phyloP scores from a whole-genome alignment of 306 rosid genomes.

The Prunus persica region DNA sequence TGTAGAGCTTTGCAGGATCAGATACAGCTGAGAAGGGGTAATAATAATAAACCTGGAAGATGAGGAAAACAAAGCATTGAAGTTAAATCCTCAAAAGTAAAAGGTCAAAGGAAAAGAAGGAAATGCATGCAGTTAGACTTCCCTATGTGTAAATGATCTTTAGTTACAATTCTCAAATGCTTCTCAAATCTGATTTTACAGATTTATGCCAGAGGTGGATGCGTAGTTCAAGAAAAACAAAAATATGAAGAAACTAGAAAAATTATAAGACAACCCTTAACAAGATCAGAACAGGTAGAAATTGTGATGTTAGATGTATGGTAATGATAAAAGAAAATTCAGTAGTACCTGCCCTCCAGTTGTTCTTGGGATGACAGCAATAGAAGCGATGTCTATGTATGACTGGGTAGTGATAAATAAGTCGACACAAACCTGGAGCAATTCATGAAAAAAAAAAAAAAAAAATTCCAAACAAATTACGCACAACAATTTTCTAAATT shows the following conservation, averaged over 20 bases:
- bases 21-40: slow-evolving; percentile 94
- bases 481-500: slow-evolving; percentile 5
- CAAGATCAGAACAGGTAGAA: not conserved
- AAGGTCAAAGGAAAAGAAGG: not conserved
- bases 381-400: slow-evolving; percentile 84
- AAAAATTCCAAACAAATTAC: slow-evolving; percentile 8
- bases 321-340: not conserved
- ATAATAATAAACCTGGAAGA: slow-evolving; percentile 80
- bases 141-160: not conserved
- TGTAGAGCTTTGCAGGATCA: slow-evolving; percentile 92
- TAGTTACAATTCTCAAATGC: not conserved
- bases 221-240: not conserved
- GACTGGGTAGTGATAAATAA: slow-evolving; percentile 85
- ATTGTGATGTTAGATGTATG: not conserved
- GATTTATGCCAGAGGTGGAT: not conserved
- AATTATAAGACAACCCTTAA: not conserved
- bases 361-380: slow-evolving; percentile 82
- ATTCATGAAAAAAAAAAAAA: slow-evolving; percentile 24
- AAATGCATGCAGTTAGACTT: not conserved
- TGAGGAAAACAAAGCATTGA: not conserved
- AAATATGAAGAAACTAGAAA: not conserved
- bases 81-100: not conserved
- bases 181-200: not conserved
- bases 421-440: slow-evolving; percentile 86
- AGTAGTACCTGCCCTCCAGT: slow-evolving; percentile 93